A percentile compares a stretch with the other conserved stretches of the same genome.
These are phyloP conservation scores for Fusarium siculi DNA, from an alignment of 2,329 filamentous ascomycete species.

Conservation along the genomic window DNA sequence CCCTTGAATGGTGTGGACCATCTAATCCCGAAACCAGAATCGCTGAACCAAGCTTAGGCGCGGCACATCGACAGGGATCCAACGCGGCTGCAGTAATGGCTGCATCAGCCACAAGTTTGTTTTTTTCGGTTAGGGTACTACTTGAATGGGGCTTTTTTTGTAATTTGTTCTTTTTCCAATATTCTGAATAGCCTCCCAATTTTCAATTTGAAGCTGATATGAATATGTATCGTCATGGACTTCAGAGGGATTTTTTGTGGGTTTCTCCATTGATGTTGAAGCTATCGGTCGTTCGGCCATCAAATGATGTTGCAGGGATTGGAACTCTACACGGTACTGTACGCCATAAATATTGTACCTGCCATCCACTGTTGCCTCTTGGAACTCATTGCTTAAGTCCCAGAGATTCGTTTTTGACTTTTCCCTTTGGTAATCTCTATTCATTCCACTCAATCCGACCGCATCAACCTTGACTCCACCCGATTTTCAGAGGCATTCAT, in stretches of 20 bases:
- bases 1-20: conserved; percentile 27
- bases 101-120: conserved; percentile 40
- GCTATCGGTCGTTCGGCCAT: neutral
- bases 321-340: neutral
- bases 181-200: neutral
- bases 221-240: no score
- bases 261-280: no score
- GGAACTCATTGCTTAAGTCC: neutral
- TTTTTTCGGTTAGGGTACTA: conserved; percentile 29
- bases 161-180: neutral
- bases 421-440: neutral
- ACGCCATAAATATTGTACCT: neutral
- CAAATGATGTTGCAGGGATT: neutral
- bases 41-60: conserved; percentile 48
- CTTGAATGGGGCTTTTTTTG: conserved; percentile 15
- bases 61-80: conserved; percentile 45
- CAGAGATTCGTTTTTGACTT: neutral
- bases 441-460: neutral
- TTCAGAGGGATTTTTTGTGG: neutral
- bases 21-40: conserved; percentile 40
- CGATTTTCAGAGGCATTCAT: neutral
- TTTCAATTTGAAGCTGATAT: neutral
- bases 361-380: neutral
- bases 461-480: neutral
- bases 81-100: conserved; percentile 39